These are phyloP conservation scores for Blastocystis sp. DNA, from an alignment of 352 stramenopile genomes.

Conservation along the genomic window DNA sequence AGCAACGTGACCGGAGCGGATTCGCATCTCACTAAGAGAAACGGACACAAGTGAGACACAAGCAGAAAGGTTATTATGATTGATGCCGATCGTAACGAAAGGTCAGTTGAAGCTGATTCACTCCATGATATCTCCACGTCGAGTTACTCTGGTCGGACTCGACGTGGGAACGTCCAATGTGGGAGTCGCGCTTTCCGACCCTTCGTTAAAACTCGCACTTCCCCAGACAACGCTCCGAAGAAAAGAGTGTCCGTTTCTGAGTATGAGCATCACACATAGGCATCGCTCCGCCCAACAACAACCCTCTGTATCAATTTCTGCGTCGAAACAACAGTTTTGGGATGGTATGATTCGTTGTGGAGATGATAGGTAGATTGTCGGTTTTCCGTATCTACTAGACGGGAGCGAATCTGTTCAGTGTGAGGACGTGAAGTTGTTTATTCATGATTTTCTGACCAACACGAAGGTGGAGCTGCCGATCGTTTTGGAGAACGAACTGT, in stretches of 20 bases:
- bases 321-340: not conserved
- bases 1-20: too few species aligned
- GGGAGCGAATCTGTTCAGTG: conserved; percentile 33
- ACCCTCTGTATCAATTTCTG: not conserved
- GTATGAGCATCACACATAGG: not conserved
- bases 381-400: not conserved
- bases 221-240: not conserved
- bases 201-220: not conserved
- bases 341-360: not conserved
- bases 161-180: conserved; percentile 26
- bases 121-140: not conserved
- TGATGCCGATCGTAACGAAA: not conserved
- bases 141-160: not conserved
- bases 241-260: not conserved
- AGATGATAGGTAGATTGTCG: not conserved
- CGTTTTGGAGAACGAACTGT: conserved; percentile 10
- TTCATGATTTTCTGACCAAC: conserved; percentile 1
- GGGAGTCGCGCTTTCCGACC: conserved; percentile 32
- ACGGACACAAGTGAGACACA: not conserved
- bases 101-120: not conserved
- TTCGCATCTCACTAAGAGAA: not conserved
- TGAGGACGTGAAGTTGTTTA: conserved; percentile 35
- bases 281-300: not conserved
- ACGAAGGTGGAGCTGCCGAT: not conserved
- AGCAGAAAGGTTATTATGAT: not conserved